These are phyloP conservation scores for Arxiozyma slooffiae DNA, from an alignment of 1,139 yeast species.

Conservation along the genomic window DNA sequence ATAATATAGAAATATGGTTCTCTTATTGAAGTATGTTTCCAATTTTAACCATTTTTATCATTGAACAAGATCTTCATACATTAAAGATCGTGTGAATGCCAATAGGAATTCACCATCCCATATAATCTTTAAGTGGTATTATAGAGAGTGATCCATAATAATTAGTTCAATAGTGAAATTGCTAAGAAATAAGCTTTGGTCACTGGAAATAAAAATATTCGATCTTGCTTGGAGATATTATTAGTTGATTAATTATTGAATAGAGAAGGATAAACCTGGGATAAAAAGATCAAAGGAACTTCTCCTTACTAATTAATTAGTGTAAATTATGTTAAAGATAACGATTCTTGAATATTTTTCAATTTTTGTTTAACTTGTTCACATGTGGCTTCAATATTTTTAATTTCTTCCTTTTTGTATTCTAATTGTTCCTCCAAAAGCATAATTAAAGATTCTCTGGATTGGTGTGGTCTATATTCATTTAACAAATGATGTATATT, in stretches of 20 bases:
- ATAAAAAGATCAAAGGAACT: not conserved
- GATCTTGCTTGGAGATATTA: not conserved
- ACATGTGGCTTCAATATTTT: slow-evolving; percentile 40
- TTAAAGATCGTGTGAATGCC: no score
- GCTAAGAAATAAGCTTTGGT: no score
- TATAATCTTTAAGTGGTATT: no score
- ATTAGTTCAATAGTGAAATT: no score
- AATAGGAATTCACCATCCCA: no score
- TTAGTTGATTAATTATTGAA: not conserved
- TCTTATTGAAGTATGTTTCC: no score
- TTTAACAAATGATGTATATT: slow-evolving; percentile 77
- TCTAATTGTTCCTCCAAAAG: slow-evolving; percentile 56
- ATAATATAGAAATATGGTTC: no score
- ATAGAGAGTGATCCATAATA: no score
- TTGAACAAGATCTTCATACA: no score
- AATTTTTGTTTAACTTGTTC: slow-evolving; percentile 38
- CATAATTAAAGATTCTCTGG: slow-evolving; percentile 69
- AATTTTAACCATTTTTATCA: no score
- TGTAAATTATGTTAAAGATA: not conserved
- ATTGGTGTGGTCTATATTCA: slow-evolving; percentile 83
- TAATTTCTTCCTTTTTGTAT: slow-evolving; percentile 44
- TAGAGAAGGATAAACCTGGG: not conserved
- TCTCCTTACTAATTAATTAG: no score
- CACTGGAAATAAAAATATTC: not conserved
- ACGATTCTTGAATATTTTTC: slow-evolving; percentile 6